A percentile compares a stretch with the other conserved stretches of the same genome.
These are phyloP conservation scores for Aspergillus arachidicola DNA, from an alignment of 2,329 filamentous ascomycete genomes.

Conservation along the genomic window DNA sequence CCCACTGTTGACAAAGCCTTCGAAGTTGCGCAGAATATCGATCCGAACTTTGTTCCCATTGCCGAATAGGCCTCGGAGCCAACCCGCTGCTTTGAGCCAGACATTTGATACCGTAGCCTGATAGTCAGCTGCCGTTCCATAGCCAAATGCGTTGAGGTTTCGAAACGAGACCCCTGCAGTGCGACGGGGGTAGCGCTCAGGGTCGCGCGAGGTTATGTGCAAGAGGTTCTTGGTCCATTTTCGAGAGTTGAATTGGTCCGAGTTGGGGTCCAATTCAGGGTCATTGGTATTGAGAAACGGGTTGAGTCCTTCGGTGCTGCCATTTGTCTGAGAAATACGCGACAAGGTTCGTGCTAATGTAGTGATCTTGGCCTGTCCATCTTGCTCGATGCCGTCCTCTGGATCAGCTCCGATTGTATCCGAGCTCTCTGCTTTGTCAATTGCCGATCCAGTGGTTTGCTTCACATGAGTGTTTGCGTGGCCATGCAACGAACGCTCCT, in stretches of 20 bases:
- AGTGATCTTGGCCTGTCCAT: conserved; percentile 29
- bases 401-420: conserved; percentile 26
- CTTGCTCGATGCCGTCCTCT: conserved; percentile 27
- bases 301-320: conserved; percentile 28
- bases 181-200: conserved; percentile 34
- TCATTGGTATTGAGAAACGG: conserved; percentile 40
- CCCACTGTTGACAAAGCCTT: conserved; percentile 61
- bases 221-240: conserved; percentile 49
- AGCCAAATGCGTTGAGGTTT: conserved; percentile 49
- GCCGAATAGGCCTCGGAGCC: conserved; percentile 31
- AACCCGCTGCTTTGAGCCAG: conserved; percentile 38
- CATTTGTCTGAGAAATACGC: conserved; percentile 29
- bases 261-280: conserved; percentile 45
- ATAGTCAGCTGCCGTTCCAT: conserved; percentile 46
- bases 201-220: conserved; percentile 34
- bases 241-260: conserved; percentile 44
- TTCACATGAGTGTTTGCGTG: conserved; percentile 1
- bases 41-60: conserved; percentile 46
- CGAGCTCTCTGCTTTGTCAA: conserved; percentile 26
- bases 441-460: not conserved
- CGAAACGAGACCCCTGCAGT: conserved; percentile 47
- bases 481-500: conserved; percentile 13
- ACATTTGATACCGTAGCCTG: conserved; percentile 49
- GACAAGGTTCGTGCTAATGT: conserved; percentile 36
- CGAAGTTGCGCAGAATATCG: conserved; percentile 64